Evolutionary conservation across 441 rosid genomes (phyloP).

Genomic region (Caryocar brasiliense): DNA sequence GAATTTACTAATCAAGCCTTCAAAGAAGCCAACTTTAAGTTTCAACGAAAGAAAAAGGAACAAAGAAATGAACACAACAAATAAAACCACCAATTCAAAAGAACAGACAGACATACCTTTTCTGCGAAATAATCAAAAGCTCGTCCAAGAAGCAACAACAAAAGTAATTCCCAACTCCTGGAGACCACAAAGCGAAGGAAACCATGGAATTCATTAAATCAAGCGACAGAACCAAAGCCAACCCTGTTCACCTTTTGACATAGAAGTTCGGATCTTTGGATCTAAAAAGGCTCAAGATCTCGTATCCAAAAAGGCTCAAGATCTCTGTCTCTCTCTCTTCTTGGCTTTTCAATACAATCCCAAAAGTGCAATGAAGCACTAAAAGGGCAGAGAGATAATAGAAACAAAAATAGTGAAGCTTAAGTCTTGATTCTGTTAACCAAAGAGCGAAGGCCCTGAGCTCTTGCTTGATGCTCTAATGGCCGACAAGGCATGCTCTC

Average conservation of each 20-base stretch:
- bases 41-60: background rate
- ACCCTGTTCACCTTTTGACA: constrained; percentile 22
- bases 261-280: constrained; percentile 20
- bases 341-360: background rate
- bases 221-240: constrained; percentile 1
- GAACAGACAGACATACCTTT: constrained; percentile 11
- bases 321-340: background rate
- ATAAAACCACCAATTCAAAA: background rate
- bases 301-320: background rate
- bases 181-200: constrained; percentile 13
- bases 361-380: constrained; percentile 19
- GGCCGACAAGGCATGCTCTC: constrained; percentile 81
- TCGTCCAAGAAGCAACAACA: constrained; percentile 17
- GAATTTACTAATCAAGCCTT: background rate
- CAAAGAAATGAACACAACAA: background rate
- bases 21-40: background rate
- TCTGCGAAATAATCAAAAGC: constrained; percentile 8
- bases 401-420: constrained; percentile 11
- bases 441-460: constrained; percentile 12
- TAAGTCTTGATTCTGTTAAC: constrained; percentile 7
- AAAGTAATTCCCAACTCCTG: constrained; percentile 22
- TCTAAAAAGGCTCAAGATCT: constrained; percentile 13
- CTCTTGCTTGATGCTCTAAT: constrained; percentile 45
- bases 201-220: constrained; percentile 19
- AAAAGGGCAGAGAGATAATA: background rate